These are phyloP conservation scores for Ambrosiella cleistominuta DNA, from an alignment of 2,329 filamentous ascomycete genomes.

Conservation along the genomic window DNA sequence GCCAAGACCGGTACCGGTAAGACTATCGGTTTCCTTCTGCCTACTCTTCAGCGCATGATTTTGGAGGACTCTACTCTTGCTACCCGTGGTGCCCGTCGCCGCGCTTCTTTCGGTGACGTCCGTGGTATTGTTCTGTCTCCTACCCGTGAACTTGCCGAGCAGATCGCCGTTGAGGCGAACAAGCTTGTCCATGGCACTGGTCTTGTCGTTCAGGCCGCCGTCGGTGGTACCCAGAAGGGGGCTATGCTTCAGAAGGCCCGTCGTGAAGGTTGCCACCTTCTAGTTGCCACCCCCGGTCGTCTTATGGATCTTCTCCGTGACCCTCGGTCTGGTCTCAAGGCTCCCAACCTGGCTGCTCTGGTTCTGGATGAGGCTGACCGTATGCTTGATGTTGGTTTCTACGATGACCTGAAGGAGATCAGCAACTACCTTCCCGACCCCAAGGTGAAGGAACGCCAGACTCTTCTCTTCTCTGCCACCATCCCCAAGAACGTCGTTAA, in stretches of 20 bases:
- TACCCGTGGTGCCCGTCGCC: slow-evolving; percentile 21
- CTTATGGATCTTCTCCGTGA: slow-evolving; percentile 67
- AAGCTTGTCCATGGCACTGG: slow-evolving; percentile 49
- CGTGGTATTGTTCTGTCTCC: slow-evolving; percentile 59
- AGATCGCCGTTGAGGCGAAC: slow-evolving; percentile 63
- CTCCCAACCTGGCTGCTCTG: slow-evolving; percentile 73
- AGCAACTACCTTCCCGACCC: slow-evolving; percentile 44
- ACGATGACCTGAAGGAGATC: slow-evolving; percentile 46
- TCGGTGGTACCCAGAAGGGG: slow-evolving; percentile 73
- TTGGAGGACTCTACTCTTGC: slow-evolving; percentile 43
- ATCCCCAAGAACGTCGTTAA: slow-evolving; percentile 68
- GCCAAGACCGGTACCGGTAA: slow-evolving; percentile 96
- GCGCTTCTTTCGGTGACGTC: slow-evolving; percentile 37
- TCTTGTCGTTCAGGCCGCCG: slow-evolving; percentile 55
- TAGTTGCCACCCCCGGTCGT: slow-evolving; percentile 81
- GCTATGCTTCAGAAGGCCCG: slow-evolving; percentile 50
- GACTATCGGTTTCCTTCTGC: slow-evolving; percentile 81
- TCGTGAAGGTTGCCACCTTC: slow-evolving; percentile 63
- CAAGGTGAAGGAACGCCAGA: slow-evolving; percentile 54
- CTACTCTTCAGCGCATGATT: slow-evolving; percentile 66
- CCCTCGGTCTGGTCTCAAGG: slow-evolving; percentile 40
- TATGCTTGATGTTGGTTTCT: slow-evolving; percentile 90
- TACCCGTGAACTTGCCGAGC: slow-evolving; percentile 63
- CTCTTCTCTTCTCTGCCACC: slow-evolving; percentile 88
- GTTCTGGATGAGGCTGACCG: slow-evolving; percentile 96